phyloP scores from a whole-genome alignment of 2,329 filamentous ascomycete genomes.

The Cercospora sojina region DNA sequence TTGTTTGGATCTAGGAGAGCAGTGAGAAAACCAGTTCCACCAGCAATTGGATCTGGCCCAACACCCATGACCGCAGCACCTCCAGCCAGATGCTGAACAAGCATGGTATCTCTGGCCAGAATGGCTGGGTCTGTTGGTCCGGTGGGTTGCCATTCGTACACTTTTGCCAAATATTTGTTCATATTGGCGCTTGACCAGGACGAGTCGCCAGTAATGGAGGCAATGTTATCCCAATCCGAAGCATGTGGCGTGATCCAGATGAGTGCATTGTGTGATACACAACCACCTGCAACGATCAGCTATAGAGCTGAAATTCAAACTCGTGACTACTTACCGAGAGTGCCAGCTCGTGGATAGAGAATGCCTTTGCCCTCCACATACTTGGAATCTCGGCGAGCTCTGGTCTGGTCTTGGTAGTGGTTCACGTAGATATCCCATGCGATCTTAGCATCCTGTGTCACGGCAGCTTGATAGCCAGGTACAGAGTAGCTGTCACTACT shows the following conservation, averaged over 20 bases:
- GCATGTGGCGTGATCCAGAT: slow-evolving; percentile 58
- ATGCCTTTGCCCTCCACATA: slow-evolving; percentile 53
- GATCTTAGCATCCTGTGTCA: slow-evolving; percentile 17
- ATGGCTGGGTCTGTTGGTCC: slow-evolving; percentile 28
- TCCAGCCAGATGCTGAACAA: slow-evolving; percentile 26
- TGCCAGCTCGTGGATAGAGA: slow-evolving; percentile 58
- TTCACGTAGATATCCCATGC: slow-evolving; percentile 49
- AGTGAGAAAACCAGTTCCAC: slow-evolving; percentile 46
- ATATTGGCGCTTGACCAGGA: slow-evolving; percentile 60
- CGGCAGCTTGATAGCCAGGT: slow-evolving; percentile 47
- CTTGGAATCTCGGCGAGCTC: slow-evolving; percentile 58
- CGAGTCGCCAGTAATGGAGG: slow-evolving; percentile 57
- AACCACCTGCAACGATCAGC: slow-evolving; percentile 8
- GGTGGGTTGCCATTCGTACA: slow-evolving; percentile 41
- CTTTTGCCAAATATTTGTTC: slow-evolving; percentile 54
- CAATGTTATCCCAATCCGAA: slow-evolving; percentile 60
- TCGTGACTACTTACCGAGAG: slow-evolving; percentile 43
- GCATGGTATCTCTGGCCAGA: slow-evolving; percentile 23
- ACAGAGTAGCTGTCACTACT: slow-evolving; percentile 46
- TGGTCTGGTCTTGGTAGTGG: slow-evolving; percentile 55
- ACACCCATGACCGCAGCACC: slow-evolving; percentile 27
- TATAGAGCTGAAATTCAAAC: neutral
- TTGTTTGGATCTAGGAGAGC: slow-evolving; percentile 49
- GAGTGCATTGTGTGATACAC: slow-evolving; percentile 57
- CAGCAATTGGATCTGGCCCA: slow-evolving; percentile 40